phyloP scores from a whole-genome alignment of 1,284 basidiomycete genomes.

The Chiua sp. region DNA sequence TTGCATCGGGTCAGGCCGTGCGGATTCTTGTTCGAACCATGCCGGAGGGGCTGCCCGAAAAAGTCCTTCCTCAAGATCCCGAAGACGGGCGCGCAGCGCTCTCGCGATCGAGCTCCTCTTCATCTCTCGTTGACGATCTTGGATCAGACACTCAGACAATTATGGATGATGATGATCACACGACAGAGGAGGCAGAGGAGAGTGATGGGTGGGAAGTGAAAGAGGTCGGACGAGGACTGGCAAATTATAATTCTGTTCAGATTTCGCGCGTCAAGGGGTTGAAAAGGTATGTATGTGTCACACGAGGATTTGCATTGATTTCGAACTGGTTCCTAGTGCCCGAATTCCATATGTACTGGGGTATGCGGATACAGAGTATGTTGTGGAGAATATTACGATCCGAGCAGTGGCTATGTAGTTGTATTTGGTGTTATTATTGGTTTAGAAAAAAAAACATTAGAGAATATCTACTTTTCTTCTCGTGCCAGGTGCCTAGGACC shows the following conservation, averaged over 20 bases:
- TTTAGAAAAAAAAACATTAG: conserved; percentile 8
- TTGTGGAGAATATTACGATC: conserved; percentile 92
- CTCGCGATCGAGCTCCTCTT: conserved; percentile 43
- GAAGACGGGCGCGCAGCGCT: conserved; percentile 42
- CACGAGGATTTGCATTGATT: background rate
- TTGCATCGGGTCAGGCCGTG: conserved; percentile 95
- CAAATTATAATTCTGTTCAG: conserved; percentile 96
- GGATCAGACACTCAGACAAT: conserved; percentile 28
- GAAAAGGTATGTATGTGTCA: conserved; percentile 71
- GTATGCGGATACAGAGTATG: conserved; percentile 96
- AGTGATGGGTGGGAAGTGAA: conserved; percentile 75
- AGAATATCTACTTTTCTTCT: conserved; percentile 10
- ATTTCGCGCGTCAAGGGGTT: conserved; percentile 89
- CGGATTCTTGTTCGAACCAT: conserved; percentile 71
- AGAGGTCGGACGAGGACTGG: conserved; percentile 93
- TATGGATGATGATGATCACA: conserved; percentile 35
- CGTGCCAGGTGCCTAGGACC: conserved; percentile 17
- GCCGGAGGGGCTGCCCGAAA: conserved; percentile 30
- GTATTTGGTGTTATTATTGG: conserved; percentile 32
- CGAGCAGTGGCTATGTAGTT: conserved; percentile 45
- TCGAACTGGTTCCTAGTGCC: conserved; percentile 55
- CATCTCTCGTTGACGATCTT: conserved; percentile 41
- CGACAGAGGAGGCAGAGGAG: conserved; percentile 35
- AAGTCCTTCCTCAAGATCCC: conserved; percentile 30
- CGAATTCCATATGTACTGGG: conserved; percentile 84